Evolutionary conservation across 192 early-diverging fungal species (phyloP).

Genomic region (Phycomyces nitens): DNA sequence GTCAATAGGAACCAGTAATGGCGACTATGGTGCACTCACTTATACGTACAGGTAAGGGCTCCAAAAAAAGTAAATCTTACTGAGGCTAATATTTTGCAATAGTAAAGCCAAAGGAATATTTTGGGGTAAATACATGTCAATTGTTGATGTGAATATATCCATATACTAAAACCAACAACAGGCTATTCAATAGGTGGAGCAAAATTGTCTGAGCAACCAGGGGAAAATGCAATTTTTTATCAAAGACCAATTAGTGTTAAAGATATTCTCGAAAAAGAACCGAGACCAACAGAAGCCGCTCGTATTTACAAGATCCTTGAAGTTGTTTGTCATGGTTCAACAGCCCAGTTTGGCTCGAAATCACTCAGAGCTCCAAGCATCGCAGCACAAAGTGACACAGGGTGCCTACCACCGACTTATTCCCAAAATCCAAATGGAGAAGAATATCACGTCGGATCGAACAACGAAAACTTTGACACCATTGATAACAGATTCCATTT

Average conservation of each 20-base stretch:
- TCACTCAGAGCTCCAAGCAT: too few species aligned
- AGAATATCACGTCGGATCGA: neutral
- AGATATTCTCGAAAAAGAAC: constrained; percentile 35
- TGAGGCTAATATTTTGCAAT: too few species aligned
- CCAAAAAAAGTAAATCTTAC: constrained; percentile 8
- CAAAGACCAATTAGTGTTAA: constrained; percentile 14
- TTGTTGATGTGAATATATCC: neutral
- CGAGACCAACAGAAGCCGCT: constrained; percentile 71
- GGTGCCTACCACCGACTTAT: constrained; percentile 7
- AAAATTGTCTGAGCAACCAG: constrained; percentile 13
- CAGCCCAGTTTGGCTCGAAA: too few species aligned
- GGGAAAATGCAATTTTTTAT: constrained; percentile 20
- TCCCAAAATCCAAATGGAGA: constrained; percentile 1
- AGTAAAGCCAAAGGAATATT: constrained; percentile 21
- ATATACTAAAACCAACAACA: neutral
- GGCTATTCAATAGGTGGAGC: constrained; percentile 32
- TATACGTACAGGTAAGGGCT: constrained; percentile 37
- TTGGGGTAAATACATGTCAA: neutral
- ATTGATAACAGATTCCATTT: neutral
- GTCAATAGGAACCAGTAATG: constrained; percentile 1
- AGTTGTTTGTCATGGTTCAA: constrained; percentile 1
- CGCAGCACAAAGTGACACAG: too few species aligned
- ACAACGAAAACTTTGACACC: neutral
- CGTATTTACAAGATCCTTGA: constrained; percentile 67
- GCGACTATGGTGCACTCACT: constrained; percentile 15